A percentile compares a stretch with the other conserved stretches of the same genome.
Evolutionary conservation across 768 basidiomycete species (phyloP).

Genomic region (Suillus ampliporus): DNA sequence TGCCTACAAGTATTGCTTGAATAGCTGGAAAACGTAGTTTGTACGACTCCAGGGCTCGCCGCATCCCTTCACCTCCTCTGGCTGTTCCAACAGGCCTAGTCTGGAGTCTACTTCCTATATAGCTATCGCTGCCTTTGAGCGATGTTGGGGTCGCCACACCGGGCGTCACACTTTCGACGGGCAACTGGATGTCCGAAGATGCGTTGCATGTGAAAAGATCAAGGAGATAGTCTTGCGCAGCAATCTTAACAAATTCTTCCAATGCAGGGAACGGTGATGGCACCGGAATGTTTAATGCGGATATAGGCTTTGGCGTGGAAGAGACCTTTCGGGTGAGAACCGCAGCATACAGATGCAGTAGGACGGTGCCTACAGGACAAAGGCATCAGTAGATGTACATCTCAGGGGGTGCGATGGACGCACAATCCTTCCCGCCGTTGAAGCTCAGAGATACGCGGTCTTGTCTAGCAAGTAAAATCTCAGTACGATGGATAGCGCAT

Average conservation of each 20-base stretch:
- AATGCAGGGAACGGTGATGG: conserved; percentile 86
- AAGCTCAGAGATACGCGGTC: conserved; percentile 87
- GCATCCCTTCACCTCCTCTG: conserved; percentile 77
- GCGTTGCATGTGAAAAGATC: conserved; percentile 59
- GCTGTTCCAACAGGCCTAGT: conserved; percentile 53
- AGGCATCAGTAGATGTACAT: conserved; percentile 11
- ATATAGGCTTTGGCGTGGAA: conserved; percentile 52
- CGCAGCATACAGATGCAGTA: conserved; percentile 86
- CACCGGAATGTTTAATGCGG: conserved; percentile 86
- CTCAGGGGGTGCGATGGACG: conserved; percentile 30
- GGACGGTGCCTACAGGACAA: conserved; percentile 77
- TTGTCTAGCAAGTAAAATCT: conserved; percentile 48
- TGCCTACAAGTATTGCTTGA: conserved; percentile 87
- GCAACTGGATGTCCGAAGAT: conserved; percentile 46
- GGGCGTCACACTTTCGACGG: conserved; percentile 53
- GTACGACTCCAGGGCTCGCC: conserved; percentile 75
- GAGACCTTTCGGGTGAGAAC: conserved; percentile 56
- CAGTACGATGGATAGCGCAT: conserved; percentile 8
- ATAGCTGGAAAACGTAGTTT: conserved; percentile 69
- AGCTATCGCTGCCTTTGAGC: conserved; percentile 16
- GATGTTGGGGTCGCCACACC: conserved; percentile 34
- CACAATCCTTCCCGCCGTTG: conserved; percentile 99
- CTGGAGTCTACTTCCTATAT: conserved; percentile 17
- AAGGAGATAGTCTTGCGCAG: conserved; percentile 68
- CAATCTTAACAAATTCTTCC: conserved; percentile 80